Conservation (phyloP, 2,329 filamentous ascomycete genomes). For the Zymoseptoria pseudotritici region DNA sequence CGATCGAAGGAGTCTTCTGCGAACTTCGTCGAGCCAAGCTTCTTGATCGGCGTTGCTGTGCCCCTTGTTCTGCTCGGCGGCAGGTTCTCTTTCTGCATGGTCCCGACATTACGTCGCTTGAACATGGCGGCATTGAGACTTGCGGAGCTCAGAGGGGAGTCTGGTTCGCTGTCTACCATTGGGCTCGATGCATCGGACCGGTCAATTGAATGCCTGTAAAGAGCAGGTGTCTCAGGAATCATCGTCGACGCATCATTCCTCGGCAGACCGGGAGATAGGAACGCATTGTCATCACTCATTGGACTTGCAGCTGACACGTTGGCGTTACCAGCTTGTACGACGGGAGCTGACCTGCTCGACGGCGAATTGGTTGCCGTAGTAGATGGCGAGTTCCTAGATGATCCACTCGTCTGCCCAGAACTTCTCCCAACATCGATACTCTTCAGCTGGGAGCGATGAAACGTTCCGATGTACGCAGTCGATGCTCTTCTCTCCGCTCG, state of each 20-base stretch:
- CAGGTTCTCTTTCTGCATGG: constrained; percentile 3
- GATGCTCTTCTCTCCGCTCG: constrained; percentile 27
- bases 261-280: neutral
- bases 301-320: neutral
- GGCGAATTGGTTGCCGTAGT: neutral
- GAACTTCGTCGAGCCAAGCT: neutral
- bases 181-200: neutral
- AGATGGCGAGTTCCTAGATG: constrained; percentile 9
- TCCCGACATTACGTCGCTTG: constrained; percentile 30
- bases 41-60: neutral
- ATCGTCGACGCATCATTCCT: neutral
- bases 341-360: neutral
- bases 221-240: neutral
- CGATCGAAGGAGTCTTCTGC: constrained; percentile 49
- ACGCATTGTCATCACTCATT: neutral
- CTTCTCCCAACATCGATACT: constrained; percentile 24
- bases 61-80: neutral
- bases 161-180: constrained; percentile 1
- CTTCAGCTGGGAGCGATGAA: constrained; percentile 25
- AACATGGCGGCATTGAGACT: constrained; percentile 38
- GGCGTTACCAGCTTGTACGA: neutral
- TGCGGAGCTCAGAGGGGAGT: constrained; percentile 16
- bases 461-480: constrained; percentile 27
- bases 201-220: neutral
- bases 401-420: constrained; percentile 12